Evolutionary conservation across 106 monocot genomes (phyloP).

Genomic region (Phalaenopsis aphrodite): DNA sequence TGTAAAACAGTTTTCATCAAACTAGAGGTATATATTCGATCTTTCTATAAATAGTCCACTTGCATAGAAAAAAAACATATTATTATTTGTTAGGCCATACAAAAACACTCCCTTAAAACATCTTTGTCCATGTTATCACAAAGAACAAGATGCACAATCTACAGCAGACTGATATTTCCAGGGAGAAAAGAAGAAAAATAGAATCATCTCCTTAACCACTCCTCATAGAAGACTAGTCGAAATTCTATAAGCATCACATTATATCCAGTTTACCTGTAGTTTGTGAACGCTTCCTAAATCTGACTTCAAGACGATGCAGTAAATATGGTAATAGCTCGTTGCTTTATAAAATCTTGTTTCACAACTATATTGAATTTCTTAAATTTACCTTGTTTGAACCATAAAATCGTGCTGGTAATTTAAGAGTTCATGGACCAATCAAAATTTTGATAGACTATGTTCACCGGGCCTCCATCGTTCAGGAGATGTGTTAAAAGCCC

Average conservation of each 20-base stretch:
- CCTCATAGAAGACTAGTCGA: background rate
- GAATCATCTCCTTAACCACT: background rate
- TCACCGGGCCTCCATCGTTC: constrained; percentile 62
- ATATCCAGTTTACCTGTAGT: background rate
- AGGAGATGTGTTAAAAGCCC: constrained; percentile 81
- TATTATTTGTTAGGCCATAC: background rate
- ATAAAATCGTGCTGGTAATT: background rate
- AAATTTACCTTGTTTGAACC: background rate
- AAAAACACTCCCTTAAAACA: background rate
- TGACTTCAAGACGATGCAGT: background rate
- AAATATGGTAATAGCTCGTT: background rate
- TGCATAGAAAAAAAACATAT: background rate
- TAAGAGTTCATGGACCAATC: constrained; percentile 77
- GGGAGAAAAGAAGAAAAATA: background rate
- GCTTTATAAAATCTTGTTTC: background rate
- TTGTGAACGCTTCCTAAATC: background rate
- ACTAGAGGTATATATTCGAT: too few species aligned
- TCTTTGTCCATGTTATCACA: too few species aligned
- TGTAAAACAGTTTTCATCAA: too few species aligned
- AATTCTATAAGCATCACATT: background rate
- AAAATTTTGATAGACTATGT: constrained; percentile 58
- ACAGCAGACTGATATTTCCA: background rate
- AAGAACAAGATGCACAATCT: too few species aligned
- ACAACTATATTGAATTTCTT: background rate
- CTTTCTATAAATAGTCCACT: background rate